Evolutionary conservation across 129 eudicot genomes (phyloP).

Genomic region (Apium graveolens): DNA sequence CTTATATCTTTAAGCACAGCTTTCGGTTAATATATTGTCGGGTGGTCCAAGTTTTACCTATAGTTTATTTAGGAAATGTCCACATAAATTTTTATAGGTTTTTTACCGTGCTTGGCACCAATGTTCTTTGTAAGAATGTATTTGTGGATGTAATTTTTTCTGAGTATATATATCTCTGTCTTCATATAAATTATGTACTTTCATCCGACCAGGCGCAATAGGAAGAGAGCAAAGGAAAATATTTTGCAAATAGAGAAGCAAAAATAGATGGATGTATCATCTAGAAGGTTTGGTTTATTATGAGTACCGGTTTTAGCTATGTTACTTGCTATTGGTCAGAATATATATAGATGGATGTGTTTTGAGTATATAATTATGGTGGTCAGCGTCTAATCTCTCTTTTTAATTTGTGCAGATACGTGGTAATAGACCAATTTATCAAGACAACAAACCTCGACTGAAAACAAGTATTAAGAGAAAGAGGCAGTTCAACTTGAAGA

Average conservation of each 20-base stretch:
- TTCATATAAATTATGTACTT: constrained; percentile 5
- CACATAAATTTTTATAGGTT: neutral
- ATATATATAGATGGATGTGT: neutral
- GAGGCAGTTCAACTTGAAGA: too few species aligned
- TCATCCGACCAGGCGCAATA: constrained; percentile 35
- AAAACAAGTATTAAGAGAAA: too few species aligned
- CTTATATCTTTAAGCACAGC: too few species aligned
- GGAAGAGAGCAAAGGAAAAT: constrained; percentile 49
- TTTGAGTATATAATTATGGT: neutral
- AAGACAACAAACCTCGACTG: too few species aligned
- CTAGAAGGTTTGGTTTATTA: constrained; percentile 40
- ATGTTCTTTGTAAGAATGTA: neutral
- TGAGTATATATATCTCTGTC: neutral
- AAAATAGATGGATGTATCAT: constrained; percentile 31
- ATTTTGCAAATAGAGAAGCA: constrained; percentile 27
- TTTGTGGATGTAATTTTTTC: neutral
- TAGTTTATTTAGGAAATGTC: neutral
- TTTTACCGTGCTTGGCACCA: neutral
- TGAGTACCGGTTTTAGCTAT: neutral
- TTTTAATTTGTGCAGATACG: too few species aligned
- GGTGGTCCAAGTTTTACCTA: too few species aligned
- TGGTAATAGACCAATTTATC: too few species aligned
- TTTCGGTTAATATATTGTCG: too few species aligned
- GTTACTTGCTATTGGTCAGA: neutral
- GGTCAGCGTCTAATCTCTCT: constrained; percentile 1